Evolutionary conservation across 257 asterid genomes (phyloP).

Genomic region (Ophiorrhiza pumila): DNA sequence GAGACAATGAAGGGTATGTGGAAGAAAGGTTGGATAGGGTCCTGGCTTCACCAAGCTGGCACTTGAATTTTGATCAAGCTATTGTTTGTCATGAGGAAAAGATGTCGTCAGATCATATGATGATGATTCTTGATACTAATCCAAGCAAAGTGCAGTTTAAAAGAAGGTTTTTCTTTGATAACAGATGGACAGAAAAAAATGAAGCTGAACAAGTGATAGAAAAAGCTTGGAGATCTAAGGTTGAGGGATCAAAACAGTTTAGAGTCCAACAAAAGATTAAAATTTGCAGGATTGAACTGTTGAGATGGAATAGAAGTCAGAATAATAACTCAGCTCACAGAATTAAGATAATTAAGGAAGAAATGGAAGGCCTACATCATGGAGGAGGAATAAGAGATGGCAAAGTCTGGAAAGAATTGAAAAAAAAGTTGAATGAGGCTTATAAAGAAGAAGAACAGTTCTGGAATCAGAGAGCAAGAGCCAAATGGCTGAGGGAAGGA

Average conservation of each 20-base stretch:
- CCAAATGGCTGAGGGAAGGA: too few relatives aligned
- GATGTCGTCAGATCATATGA: too few relatives aligned
- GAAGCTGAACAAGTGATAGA: not conserved
- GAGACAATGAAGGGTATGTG: too few relatives aligned
- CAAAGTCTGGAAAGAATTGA: rapidly evolving
- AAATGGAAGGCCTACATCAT: too few relatives aligned
- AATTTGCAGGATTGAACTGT: too few relatives aligned
- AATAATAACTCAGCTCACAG: rapidly evolving
- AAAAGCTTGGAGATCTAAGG: not conserved
- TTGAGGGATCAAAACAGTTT: not conserved
- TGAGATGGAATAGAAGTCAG: not conserved
- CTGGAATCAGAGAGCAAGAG: too few relatives aligned
- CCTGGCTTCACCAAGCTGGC: too few relatives aligned
- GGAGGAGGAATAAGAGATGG: not conserved
- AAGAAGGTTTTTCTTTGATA: not conserved
- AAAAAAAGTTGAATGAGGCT: not conserved
- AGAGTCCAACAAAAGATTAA: not conserved
- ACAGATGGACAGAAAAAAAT: not conserved
- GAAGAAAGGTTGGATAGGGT: too few relatives aligned
- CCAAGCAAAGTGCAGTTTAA: not conserved
- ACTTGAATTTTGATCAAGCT: too few relatives aligned
- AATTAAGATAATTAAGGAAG: too few relatives aligned
- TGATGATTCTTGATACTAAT: not conserved
- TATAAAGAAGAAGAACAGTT: too few relatives aligned
- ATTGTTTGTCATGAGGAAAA: too few relatives aligned